Evolutionary conservation across 2,329 filamentous ascomycete genomes (phyloP), one percentile per base, ranked within the genome.

Genomic region (Didymella keratinophila): DNA sequence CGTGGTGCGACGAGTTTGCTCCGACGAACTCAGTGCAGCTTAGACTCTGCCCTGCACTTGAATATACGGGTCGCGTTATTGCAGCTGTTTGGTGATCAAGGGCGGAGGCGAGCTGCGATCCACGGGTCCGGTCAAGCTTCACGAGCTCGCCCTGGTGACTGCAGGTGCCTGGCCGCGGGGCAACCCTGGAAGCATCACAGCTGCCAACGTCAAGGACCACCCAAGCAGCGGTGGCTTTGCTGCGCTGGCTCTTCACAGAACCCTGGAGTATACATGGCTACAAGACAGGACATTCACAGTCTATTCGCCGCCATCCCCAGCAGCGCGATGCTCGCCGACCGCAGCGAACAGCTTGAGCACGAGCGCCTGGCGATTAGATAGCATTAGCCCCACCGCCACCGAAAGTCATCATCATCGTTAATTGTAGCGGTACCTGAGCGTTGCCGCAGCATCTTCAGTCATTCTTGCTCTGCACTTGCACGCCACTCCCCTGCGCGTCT

Each of bases 301-400:
- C 2, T 27, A 18, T 25, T 25, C 23, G 23, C 23, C 23, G 23
- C 23, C 23, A 7, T 25, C 23, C 23, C 23, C 23, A 7, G 23
- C 23, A 25, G 23, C 23, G 23, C 23, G 23, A 25, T 25, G 23
- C 7, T 39, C 36, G 36, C 49, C 48, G 44, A 34, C 44, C 28
- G 27, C 56, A 46, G 45, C 56, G 50, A 61, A 36, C 37, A 60
- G 47, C 55, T 52, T 44, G 55, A 34, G 50, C 56, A 64, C 55
- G 53, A 56, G 52, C 52, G 28, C 36, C 37, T 4, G 5, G 11
- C 23, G 41, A 43, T 43, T 25, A 43, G 39, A 42, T 42, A 42
- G 14, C 14, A 20, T 45, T 53, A 47, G 52, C 11, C 50, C 59
- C 56, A 48, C 56, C 55, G 53, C 58, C 58, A 60, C 58, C 42